A percentile compares a stretch with the other conserved stretches of the same genome.
Evolutionary conservation across 169 alveolate species (phyloP).

Genomic region (Plasmodium fragile): DNA sequence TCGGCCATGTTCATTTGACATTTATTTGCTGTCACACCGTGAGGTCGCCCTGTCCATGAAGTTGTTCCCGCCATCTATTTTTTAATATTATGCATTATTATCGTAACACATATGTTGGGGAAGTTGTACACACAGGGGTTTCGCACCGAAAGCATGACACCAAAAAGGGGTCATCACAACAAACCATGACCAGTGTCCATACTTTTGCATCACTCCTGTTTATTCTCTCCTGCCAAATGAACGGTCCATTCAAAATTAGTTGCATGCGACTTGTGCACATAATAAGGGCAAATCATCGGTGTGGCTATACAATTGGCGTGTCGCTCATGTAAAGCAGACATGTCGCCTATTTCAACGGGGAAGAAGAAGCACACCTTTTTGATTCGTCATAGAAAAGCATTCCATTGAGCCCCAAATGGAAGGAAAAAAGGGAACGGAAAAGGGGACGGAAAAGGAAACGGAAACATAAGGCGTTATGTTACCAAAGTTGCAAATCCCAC

Average conservation of each 20-base stretch:
- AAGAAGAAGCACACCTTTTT: background rate
- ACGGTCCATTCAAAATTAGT: background rate
- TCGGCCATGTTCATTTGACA: background rate
- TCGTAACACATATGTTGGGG: background rate
- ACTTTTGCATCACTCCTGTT: background rate
- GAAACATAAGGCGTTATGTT: background rate
- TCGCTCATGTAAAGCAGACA: background rate
- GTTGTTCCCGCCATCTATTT: background rate
- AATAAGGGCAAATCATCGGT: background rate
- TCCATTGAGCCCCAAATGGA: background rate
- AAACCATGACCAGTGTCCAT: background rate
- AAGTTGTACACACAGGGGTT: background rate
- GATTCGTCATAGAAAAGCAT: background rate
- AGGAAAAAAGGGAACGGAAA: background rate
- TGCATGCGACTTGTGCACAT: background rate
- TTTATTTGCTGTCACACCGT: background rate
- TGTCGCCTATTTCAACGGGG: background rate
- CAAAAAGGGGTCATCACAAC: background rate
- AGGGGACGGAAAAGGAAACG: background rate
- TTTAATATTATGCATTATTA: background rate
- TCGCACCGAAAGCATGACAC: background rate
- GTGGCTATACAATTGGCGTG: background rate
- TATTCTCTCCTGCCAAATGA: background rate
- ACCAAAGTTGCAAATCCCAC: background rate
- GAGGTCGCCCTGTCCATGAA: background rate